A percentile compares a stretch with the other conserved stretches of the same genome.
Evolutionary conservation across 805 yeast genomes (phyloP).

Genomic region (Saccharomycopsis microspora): DNA sequence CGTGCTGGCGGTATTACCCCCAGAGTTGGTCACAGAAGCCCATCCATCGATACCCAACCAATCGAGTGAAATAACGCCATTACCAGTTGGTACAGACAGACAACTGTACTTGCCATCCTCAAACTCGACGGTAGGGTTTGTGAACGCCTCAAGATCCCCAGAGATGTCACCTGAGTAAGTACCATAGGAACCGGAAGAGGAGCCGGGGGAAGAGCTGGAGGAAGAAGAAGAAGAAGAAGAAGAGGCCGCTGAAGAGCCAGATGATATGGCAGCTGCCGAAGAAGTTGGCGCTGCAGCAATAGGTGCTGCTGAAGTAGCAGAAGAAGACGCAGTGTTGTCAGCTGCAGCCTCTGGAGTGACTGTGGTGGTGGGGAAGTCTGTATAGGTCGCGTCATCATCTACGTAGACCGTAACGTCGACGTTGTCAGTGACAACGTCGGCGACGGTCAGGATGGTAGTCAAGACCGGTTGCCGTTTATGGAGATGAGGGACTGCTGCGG

Average conservation of each 20-base stretch:
- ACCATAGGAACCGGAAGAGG: conserved; percentile 18
- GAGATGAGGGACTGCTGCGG: background rate
- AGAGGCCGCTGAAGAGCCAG: background rate
- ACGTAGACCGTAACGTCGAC: conserved; percentile 12
- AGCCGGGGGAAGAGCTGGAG: conserved; percentile 22
- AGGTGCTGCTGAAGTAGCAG: background rate
- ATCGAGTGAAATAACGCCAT: conserved; percentile 72
- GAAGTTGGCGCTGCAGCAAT: background rate
- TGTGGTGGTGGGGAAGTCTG: conserved; percentile 3
- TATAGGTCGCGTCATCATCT: conserved; percentile 7
- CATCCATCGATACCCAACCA: conserved; percentile 73
- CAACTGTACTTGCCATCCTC: conserved; percentile 62
- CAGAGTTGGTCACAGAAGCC: conserved; percentile 53
- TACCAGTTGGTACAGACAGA: conserved; percentile 49
- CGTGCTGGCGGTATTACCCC: conserved; percentile 53
- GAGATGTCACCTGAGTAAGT: conserved; percentile 21
- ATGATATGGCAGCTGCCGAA: conserved; percentile 14
- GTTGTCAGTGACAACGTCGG: conserved; percentile 9
- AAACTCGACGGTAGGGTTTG: conserved; percentile 48
- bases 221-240: conserved; percentile 21
- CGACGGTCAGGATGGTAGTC: conserved; percentile 3
- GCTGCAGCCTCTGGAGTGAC: conserved; percentile 1
- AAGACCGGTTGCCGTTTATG: conserved; percentile 10
- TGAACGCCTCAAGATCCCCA: conserved; percentile 52
- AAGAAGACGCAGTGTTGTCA: background rate